A percentile compares a stretch with the other conserved stretches of the same genome.
phyloP scores from a whole-genome alignment of 2,329 filamentous ascomycete genomes.

The Endocalyx cinctus region DNA sequence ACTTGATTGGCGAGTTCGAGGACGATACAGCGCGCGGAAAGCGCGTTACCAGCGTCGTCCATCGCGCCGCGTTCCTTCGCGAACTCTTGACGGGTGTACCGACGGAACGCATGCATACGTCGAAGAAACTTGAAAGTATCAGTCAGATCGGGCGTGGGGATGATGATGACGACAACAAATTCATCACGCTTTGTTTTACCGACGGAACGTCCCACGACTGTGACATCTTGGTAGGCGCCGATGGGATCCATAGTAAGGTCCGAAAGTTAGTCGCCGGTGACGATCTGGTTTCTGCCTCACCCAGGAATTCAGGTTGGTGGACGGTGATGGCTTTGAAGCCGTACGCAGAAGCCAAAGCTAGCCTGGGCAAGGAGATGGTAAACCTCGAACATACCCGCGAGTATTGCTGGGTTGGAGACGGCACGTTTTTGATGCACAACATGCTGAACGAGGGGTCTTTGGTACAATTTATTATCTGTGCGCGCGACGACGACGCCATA shows the following conservation, averaged over 20 bases:
- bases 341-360: no score
- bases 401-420: no score
- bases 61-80: constrained; percentile 13
- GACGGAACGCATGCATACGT: constrained; percentile 14
- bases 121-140: constrained; percentile 15
- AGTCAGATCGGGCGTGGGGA: no score
- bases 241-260: constrained; percentile 34
- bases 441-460: constrained; percentile 13
- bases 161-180: constrained; percentile 3
- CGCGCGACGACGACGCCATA: constrained; percentile 7
- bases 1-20: no score
- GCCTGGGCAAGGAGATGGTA: no score
- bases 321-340: no score
- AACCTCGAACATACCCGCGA: no score
- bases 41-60: constrained; percentile 13
- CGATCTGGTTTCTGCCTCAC: constrained; percentile 16
- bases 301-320: constrained; percentile 15
- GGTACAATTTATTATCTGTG: constrained; percentile 15
- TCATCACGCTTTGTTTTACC: constrained; percentile 13
- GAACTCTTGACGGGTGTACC: constrained; percentile 14
- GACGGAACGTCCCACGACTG: constrained; percentile 19
- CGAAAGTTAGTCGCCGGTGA: constrained; percentile 28
- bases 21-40: constrained; percentile 3
- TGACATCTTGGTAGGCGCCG: constrained; percentile 34
- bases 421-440: constrained; percentile 14